Evolutionary conservation across 164 flowering plant species (phyloP).

Genomic region (Magnolia changhungtana): DNA sequence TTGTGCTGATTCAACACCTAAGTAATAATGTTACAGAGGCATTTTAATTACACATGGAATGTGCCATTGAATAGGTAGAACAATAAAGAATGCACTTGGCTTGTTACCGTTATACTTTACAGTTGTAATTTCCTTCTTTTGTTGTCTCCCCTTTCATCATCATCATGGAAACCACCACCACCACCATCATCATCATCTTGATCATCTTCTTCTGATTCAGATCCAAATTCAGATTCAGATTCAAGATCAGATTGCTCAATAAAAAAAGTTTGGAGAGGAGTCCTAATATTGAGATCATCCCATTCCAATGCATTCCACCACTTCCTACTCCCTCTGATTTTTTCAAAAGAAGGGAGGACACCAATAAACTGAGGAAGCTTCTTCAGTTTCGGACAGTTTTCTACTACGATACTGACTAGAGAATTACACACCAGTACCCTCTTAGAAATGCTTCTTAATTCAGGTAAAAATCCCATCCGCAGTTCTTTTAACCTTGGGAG

Average conservation of each 20-base stretch:
- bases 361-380: neutral
- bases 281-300: neutral
- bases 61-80: no score
- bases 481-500: neutral
- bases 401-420: neutral
- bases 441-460: neutral
- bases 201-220: no score
- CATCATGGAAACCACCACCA: no score
- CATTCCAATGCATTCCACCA: conserved; percentile 7
- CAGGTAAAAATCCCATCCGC: neutral
- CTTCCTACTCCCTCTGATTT: neutral
- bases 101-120: no score
- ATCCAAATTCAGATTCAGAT: no score
- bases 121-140: no score
- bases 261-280: neutral
- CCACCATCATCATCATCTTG: no score
- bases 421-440: neutral
- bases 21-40: no score
- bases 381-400: neutral
- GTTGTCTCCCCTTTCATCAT: no score
- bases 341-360: neutral
- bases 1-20: no score
- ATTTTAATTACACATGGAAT: no score
- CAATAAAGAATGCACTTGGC: no score
- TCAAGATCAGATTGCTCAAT: neutral